Conservation (phyloP, 2,329 filamentous ascomycete species). For the Curvularia hawaiiensis region DNA sequence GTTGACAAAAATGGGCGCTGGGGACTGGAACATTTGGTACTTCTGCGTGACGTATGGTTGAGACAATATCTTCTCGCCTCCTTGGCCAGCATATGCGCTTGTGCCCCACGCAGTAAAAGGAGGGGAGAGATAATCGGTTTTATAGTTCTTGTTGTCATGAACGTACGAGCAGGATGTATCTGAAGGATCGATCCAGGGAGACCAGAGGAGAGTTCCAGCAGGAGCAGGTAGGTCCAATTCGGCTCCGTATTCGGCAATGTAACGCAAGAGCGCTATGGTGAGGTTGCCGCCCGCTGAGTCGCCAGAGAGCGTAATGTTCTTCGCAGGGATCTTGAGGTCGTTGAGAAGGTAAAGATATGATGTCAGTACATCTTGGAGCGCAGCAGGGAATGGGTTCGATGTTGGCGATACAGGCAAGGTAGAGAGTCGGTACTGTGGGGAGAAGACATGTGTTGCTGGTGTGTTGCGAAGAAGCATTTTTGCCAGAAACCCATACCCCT, state of each 20-base stretch:
- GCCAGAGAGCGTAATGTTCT: constrained; percentile 53
- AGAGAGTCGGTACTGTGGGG: constrained; percentile 56
- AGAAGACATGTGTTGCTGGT: constrained; percentile 49
- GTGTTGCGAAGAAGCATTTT: constrained; percentile 45
- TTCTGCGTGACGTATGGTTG: constrained; percentile 49
- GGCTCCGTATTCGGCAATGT: constrained; percentile 50
- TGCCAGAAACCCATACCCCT: constrained; percentile 39
- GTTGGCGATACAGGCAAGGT: constrained; percentile 44
- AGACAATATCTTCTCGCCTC: constrained; percentile 17
- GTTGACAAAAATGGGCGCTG: constrained; percentile 51
- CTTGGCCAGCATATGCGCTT: constrained; percentile 36
- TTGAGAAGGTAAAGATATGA: constrained; percentile 54
- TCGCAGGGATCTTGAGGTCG: constrained; percentile 47
- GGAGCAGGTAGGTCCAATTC: constrained; percentile 44
- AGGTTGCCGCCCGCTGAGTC: constrained; percentile 59
- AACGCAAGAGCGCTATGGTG: constrained; percentile 53
- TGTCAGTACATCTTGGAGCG: constrained; percentile 56
- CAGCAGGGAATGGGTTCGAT: constrained; percentile 56
- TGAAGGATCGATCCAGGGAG: constrained; percentile 50
- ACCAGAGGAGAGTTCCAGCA: constrained; percentile 50
- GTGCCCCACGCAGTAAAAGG: constrained; percentile 53
- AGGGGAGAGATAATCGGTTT: constrained; percentile 50
- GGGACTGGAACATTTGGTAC: constrained; percentile 47
- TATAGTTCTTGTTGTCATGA: constrained; percentile 40
- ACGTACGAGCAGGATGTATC: constrained; percentile 32